Evolutionary conservation across 768 basidiomycete genomes (phyloP).

Genomic region (Tephrocybe sp.): DNA sequence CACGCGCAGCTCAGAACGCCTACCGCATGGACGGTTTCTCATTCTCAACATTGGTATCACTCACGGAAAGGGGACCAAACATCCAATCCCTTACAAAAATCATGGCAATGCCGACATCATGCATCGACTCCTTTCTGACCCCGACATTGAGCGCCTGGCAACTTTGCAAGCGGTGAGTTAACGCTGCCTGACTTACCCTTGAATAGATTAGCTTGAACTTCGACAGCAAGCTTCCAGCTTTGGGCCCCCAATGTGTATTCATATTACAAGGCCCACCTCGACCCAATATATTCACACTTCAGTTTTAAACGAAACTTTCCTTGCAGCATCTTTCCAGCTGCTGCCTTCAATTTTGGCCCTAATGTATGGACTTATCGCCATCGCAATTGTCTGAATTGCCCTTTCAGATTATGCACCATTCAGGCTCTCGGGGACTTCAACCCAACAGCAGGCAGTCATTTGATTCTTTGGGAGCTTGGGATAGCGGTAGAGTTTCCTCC

Average conservation of each 20-base stretch:
- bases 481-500: too few species aligned
- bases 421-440: slow-evolving; percentile 16
- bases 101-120: background rate
- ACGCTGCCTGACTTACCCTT: too few species aligned
- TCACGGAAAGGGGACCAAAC: too few species aligned
- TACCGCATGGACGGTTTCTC: too few species aligned
- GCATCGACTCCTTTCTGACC: background rate
- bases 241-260: too few species aligned
- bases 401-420: slow-evolving; percentile 23
- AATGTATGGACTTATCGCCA: slow-evolving; percentile 14
- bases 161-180: background rate
- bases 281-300: background rate
- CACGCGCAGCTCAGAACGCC: too few species aligned
- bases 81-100: slow-evolving; percentile 13
- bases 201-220: too few species aligned
- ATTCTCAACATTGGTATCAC: too few species aligned
- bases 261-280: slow-evolving; percentile 6
- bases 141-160: background rate
- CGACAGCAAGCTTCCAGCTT: too few species aligned
- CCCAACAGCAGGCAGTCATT: too few species aligned
- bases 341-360: slow-evolving; percentile 25
- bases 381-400: slow-evolving; percentile 20
- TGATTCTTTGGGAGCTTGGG: too few species aligned
- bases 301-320: slow-evolving; percentile 5
- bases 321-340: slow-evolving; percentile 18